Evolutionary conservation across 2,329 filamentous ascomycete species (phyloP), one percentile per base, ranked within the genome.

Genomic region (Aspergillus aculeatus): DNA sequence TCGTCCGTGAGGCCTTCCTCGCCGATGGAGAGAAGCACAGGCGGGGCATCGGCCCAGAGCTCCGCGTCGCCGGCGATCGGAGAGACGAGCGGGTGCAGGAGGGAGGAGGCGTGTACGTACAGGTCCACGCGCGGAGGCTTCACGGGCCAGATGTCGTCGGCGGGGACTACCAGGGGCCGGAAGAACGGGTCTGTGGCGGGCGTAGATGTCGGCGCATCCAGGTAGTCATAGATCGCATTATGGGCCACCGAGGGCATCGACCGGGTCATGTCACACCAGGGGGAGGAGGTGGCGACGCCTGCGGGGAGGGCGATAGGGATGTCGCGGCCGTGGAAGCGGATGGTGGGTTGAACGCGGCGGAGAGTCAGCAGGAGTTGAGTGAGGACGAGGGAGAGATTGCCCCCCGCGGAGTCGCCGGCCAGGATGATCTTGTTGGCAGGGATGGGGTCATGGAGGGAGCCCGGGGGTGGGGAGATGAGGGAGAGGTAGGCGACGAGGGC

Each of bases 401-500:
- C 80, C 23, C 80, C 80, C 0, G 79, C 78, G 1, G 78, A 80
- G 62, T 81, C 80, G 19, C 80, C 80, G 4, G 78, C 73, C 19
- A 82, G 62, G 50, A 82, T 66, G 58, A 82, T 81, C 56, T 77
- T 77, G 54, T 72, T 70, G 5, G 80, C 73, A 11, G 75, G 72
- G 2, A 81, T 69, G 16, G 80, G 71, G 16, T 73, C 66, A 59
- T 81, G 79, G 14, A 76, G 65, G 19, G 78, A 72, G 12, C 75
- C 77, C 12, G 72, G 67, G 0, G 79, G 78, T 11, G 79, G 80
- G 12, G 77, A 73, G 6, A 81, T 69, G 29, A 82, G 73, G 29
- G 76, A 78, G 3, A 82, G 70, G 60, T 82, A 82, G n/a, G 77
- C 75, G 14, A 77, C 69, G n/a, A 82, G 66, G 26, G 75, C 73